Base-by-base conservation (phyloP, 805 yeast genomes). In the Priceomyces melissophilus region DNA sequence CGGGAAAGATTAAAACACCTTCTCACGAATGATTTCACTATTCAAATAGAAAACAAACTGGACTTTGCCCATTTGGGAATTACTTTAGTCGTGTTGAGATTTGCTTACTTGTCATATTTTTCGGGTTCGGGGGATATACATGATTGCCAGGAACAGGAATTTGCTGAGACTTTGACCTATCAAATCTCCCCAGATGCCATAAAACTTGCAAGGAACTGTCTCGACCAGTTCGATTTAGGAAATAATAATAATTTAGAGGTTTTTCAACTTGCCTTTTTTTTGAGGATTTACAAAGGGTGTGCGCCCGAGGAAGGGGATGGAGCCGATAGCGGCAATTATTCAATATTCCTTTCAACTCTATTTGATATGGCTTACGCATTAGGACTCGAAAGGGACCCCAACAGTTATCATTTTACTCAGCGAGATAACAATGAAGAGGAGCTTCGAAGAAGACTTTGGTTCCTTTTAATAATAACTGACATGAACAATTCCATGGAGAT, bases 251-350 rank as follows among this genome's bases (percentile, higher is more conserved):
- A 73, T 29, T 49, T 78, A 38, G 63, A 67, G n/a, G 66, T 80
- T n/a, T 73, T 82, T 27, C 87, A 81, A 52, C 79, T 80, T 54
- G 82, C 80, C 1, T 59, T 80, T n/a, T 78, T 63, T 53, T 67
- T 81, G 56, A 78, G 78, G 44, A 56, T 70, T 35, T 81, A 81
- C 58, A 73, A 69, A 47, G 71, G 65, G 44, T 64, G 71, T 44
- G 75, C 84, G 8, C 83, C 85, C 1, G 82, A 79, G 45, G 80
- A 75, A 47, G 57, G 60, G 12, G 75, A 69, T 48, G 67, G 73
- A 5, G 62, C 65, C 15, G 67, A 67, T 46, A 70, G 67, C 39
- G 56, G 66, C 10, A 45, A 47, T 23, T 43, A 47, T 4, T 55
- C 63, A n/a, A 63, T 67, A 12, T 48, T 39, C 32, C 40, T 42